Percentiles rank a stretch among this genome's conserved stretches.
Evolutionary conservation across 2,329 filamentous ascomycete genomes (phyloP).

Genomic region (Aspergillus candidus): DNA sequence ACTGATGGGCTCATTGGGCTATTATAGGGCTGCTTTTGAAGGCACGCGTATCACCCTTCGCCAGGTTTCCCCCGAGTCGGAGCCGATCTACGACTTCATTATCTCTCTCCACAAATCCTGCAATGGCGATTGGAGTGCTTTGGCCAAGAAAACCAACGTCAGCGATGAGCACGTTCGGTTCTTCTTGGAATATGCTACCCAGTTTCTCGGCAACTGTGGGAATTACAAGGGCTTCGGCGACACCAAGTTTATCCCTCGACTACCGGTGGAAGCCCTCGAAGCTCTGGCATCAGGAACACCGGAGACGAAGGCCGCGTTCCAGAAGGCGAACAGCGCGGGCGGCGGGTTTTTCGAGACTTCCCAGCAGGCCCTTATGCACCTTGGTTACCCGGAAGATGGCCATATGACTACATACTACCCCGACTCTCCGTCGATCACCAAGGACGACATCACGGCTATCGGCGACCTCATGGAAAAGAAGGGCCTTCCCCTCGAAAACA

Average conservation of each 20-base stretch:
- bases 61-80: constrained; percentile 75
- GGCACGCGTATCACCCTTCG: constrained; percentile 73
- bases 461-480: constrained; percentile 69
- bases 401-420: constrained; percentile 82
- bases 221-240: constrained; percentile 88
- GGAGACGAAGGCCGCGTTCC: constrained; percentile 59
- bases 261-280: constrained; percentile 57
- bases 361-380: constrained; percentile 61
- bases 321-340: constrained; percentile 51
- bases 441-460: constrained; percentile 66
- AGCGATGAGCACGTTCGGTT: constrained; percentile 57
- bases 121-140: constrained; percentile 63
- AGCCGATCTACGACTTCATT: constrained; percentile 76
- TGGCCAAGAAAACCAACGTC: constrained; percentile 60
- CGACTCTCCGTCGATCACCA: constrained; percentile 65
- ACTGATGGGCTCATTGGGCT: constrained; percentile 6
- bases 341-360: constrained; percentile 67
- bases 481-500: constrained; percentile 67
- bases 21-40: constrained; percentile 62
- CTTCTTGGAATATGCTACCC: constrained; percentile 71
- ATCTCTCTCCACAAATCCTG: constrained; percentile 61
- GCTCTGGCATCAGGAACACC: constrained; percentile 56
- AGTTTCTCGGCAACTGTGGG: constrained; percentile 73
- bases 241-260: constrained; percentile 73
- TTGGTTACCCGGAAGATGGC: constrained; percentile 68